phyloP scores from a whole-genome alignment of 2,329 filamentous ascomycete species.

The Fusarium sambucinum region DNA sequence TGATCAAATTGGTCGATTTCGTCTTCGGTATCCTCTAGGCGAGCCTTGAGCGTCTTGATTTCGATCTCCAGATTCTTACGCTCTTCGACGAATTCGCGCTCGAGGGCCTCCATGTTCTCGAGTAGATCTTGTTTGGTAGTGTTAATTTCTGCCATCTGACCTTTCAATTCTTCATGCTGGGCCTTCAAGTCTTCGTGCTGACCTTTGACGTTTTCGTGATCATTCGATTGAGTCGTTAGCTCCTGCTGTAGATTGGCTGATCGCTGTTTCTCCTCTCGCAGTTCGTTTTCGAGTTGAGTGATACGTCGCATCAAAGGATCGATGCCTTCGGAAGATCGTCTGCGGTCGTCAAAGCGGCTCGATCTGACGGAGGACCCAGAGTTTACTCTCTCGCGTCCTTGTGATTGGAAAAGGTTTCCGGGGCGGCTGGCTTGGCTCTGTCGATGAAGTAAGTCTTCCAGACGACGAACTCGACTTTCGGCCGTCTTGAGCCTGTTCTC shows the following conservation, averaged over 20 bases:
- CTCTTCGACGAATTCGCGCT: slow-evolving; percentile 88
- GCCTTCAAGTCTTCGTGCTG: slow-evolving; percentile 65
- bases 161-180: slow-evolving; percentile 68
- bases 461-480: slow-evolving; percentile 87
- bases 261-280: slow-evolving; percentile 78
- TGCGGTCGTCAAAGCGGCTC: slow-evolving; percentile 58
- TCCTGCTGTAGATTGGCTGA: slow-evolving; percentile 77
- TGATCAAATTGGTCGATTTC: slow-evolving; percentile 88
- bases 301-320: slow-evolving; percentile 63
- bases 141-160: slow-evolving; percentile 84
- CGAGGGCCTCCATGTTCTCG: slow-evolving; percentile 92
- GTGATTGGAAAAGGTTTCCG: slow-evolving; percentile 67
- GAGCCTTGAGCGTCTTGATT: slow-evolving; percentile 78
- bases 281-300: slow-evolving; percentile 79
- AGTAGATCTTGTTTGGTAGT: slow-evolving; percentile 94
- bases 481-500: slow-evolving; percentile 83
- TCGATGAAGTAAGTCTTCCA: slow-evolving; percentile 92
- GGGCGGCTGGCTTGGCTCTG: slow-evolving; percentile 73
- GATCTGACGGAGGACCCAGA: slow-evolving; percentile 63
- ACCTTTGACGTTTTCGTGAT: slow-evolving; percentile 71
- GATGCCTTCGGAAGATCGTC: slow-evolving; percentile 60
- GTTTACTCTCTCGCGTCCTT: slow-evolving; percentile 62
- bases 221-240: slow-evolving; percentile 67
- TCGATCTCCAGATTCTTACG: slow-evolving; percentile 86
- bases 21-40: slow-evolving; percentile 89